phyloP scores from a whole-genome alignment of 306 rosid genomes.

The Inga leiocalycina region DNA sequence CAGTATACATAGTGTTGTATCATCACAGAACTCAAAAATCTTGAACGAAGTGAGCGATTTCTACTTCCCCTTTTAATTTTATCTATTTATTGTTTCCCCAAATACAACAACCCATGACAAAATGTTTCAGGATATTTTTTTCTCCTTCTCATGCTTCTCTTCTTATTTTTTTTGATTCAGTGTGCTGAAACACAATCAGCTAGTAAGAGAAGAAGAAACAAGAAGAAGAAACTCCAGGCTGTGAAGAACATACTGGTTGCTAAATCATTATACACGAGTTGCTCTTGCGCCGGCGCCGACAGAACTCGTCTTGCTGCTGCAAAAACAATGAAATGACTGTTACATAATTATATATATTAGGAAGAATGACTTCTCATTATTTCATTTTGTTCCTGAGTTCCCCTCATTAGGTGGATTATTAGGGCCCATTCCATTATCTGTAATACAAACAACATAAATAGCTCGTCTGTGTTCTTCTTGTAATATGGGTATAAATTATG shows the following conservation, averaged over 20 bases:
- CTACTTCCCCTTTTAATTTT: background rate
- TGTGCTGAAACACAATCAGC: slow-evolving; percentile 31
- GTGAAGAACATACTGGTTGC: slow-evolving; percentile 55
- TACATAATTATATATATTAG: slow-evolving; percentile 18
- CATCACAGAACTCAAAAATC: slow-evolving; percentile 6
- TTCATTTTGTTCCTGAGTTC: background rate
- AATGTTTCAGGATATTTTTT: background rate
- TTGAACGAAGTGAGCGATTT: slow-evolving; percentile 23
- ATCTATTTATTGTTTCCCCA: background rate
- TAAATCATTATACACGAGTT: slow-evolving; percentile 57
- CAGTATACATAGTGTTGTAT: background rate
- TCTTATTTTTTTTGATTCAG: slow-evolving; percentile 20
- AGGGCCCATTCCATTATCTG: background rate
- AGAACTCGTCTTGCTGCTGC: slow-evolving; percentile 37
- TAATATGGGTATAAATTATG: background rate
- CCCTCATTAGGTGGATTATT: background rate
- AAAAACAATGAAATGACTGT: slow-evolving; percentile 43
- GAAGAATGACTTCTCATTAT: slow-evolving; percentile 2
- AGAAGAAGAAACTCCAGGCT: slow-evolving; percentile 38
- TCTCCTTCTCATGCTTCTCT: background rate
- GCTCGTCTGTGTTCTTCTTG: slow-evolving; percentile 25
- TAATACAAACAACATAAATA: background rate
- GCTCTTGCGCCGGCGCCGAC: slow-evolving; percentile 40
- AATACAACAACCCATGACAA: background rate
- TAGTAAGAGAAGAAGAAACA: slow-evolving; percentile 42